These are phyloP conservation scores for Larix kaempferi DNA, from an alignment of 75 land plant genomes.

Conservation along the genomic window DNA sequence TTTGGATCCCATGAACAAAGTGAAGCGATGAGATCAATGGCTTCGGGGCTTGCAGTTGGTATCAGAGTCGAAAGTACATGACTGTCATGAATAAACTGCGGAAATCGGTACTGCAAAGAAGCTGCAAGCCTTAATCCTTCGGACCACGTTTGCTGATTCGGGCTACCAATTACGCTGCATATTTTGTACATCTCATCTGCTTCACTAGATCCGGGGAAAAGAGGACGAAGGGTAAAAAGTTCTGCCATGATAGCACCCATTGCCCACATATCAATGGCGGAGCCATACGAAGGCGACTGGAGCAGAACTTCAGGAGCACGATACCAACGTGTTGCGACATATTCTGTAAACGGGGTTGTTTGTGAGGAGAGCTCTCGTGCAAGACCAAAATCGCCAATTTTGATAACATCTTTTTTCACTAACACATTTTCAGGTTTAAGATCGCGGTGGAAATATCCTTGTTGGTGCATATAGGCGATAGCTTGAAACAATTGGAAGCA, in stretches of 20 bases:
- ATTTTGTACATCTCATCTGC: constrained; percentile 77
- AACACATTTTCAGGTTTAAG: constrained; percentile 30
- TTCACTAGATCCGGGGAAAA: constrained; percentile 90
- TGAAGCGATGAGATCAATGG: constrained; percentile 58
- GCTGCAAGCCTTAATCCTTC: constrained; percentile 72
- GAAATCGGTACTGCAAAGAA: constrained; percentile 59
- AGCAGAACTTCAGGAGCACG: too few species aligned
- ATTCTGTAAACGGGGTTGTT: too few species aligned
- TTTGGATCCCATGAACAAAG: too few species aligned
- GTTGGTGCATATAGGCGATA: constrained; percentile 30
- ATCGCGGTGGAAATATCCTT: constrained; percentile 44
- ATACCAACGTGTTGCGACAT: too few species aligned
- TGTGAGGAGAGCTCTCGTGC: too few species aligned
- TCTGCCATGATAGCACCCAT: constrained; percentile 18
- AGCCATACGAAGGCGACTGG: too few species aligned
- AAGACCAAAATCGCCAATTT: too few species aligned
- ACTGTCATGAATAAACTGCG: constrained; percentile 62
- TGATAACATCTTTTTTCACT: neutral
- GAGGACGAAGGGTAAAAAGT: constrained; percentile 75
- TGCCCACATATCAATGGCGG: constrained; percentile 72
- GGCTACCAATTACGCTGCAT: constrained; percentile 73
- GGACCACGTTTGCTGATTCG: constrained; percentile 54
- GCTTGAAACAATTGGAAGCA: constrained; percentile 42
- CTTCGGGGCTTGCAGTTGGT: constrained; percentile 72
- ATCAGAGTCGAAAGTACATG: constrained; percentile 54